Evolutionary conservation across 225 moss, liverwort and hornwort species (phyloP).

Genomic region (Lunularia cruciata): DNA sequence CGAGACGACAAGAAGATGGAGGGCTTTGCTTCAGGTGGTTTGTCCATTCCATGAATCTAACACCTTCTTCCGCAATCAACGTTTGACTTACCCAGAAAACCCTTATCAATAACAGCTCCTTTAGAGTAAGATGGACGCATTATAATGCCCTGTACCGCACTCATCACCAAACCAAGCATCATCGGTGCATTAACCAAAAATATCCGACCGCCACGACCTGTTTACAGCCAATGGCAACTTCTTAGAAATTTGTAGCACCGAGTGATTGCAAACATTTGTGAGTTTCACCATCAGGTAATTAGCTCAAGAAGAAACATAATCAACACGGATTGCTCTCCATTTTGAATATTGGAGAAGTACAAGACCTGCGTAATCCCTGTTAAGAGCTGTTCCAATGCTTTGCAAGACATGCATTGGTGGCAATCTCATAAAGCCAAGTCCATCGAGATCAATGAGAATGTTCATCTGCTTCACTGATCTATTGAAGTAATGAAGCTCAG

Average conservation of each 20-base stretch:
- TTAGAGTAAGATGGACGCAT: conserved; percentile 58
- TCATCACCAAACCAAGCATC: conserved; percentile 75
- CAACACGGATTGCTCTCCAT: too few relatives aligned
- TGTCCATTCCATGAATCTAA: neutral
- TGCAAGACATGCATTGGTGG: conserved; percentile 76
- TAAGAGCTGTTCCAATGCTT: conserved; percentile 66
- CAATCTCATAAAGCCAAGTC: conserved; percentile 66
- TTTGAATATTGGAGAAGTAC: conserved; percentile 2
- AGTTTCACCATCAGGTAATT: neutral
- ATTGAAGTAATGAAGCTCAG: conserved; percentile 63
- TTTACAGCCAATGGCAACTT: too few relatives aligned
- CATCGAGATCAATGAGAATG: conserved; percentile 76
- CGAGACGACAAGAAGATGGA: neutral
- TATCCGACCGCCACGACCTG: conserved; percentile 75
- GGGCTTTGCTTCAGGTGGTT: neutral
- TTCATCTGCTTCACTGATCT: conserved; percentile 72
- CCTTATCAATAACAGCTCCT: conserved; percentile 66
- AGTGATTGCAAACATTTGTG: too few relatives aligned
- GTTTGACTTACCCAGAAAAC: conserved; percentile 63
- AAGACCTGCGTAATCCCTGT: conserved; percentile 85
- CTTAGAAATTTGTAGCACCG: too few relatives aligned
- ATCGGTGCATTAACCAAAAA: conserved; percentile 76
- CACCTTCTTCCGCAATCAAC: too few relatives aligned
- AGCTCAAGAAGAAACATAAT: too few relatives aligned
- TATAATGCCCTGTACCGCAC: conserved; percentile 66